These are phyloP conservation scores for Lipomyces sp. DNA, from an alignment of 805 yeast genomes.

Conservation along the genomic window DNA sequence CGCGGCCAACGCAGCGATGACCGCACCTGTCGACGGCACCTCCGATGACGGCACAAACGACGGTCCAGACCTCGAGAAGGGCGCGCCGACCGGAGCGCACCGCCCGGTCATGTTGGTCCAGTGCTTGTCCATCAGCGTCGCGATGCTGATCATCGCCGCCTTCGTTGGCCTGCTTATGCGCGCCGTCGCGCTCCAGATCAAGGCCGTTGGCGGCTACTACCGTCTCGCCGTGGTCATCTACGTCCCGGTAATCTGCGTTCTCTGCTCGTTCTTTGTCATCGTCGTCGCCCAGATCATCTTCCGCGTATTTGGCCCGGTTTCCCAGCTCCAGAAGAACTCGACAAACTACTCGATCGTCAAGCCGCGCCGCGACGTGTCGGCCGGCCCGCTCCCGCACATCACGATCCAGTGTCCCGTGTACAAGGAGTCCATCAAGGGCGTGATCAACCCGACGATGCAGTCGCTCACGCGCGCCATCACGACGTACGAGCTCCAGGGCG, in stretches of 20 bases:
- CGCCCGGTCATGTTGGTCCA: slow-evolving; percentile 6
- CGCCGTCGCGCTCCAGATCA: slow-evolving; percentile 4
- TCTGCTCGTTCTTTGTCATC: slow-evolving; percentile 10
- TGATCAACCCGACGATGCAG: slow-evolving; percentile 16
- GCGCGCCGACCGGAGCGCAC: neutral
- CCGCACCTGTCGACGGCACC: neutral
- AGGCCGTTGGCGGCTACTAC: slow-evolving; percentile 5
- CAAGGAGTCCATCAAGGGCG: slow-evolving; percentile 14
- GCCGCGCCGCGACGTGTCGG: slow-evolving; percentile 4
- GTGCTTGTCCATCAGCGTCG: slow-evolving; percentile 6
- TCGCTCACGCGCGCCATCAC: slow-evolving; percentile 7
- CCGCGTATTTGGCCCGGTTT: slow-evolving; percentile 12
- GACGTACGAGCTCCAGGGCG: slow-evolving; percentile 20
- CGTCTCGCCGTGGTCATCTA: slow-evolving; percentile 8
- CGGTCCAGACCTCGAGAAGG: neutral
- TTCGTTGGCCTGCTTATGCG: slow-evolving; percentile 7
- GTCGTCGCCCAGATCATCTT: slow-evolving; percentile 9
- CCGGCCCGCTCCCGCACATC: slow-evolving; percentile 14
- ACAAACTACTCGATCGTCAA: slow-evolving; percentile 3
- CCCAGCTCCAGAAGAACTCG: slow-evolving; percentile 12
- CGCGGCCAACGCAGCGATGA: neutral
- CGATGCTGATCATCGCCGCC: slow-evolving; percentile 7
- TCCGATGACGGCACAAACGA: neutral
- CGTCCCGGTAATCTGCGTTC: slow-evolving; percentile 1
- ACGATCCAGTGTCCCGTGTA: slow-evolving; percentile 22